A percentile compares a stretch with the other conserved stretches of the same genome.
Evolutionary conservation across 2,329 filamentous ascomycete genomes (phyloP).

Genomic region (Colletotrichum viniferum): DNA sequence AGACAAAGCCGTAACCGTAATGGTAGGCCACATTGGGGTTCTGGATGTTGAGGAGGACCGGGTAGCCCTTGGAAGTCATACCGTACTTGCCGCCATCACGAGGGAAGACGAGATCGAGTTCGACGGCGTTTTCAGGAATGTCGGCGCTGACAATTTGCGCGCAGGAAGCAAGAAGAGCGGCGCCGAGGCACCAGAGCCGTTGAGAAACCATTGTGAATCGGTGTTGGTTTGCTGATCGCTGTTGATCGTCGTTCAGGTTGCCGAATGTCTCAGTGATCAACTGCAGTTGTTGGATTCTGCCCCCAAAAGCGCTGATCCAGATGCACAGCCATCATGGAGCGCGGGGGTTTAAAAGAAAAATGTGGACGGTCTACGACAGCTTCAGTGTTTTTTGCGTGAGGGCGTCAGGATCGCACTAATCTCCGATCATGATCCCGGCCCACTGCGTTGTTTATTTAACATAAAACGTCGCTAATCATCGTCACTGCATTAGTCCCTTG

Average conservation of each 20-base stretch:
- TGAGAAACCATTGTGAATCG: constrained; percentile 8
- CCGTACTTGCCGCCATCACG: constrained; percentile 15
- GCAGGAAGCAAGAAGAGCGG: constrained; percentile 6
- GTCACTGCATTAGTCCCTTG: constrained; percentile 10
- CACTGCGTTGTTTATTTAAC: constrained; percentile 7
- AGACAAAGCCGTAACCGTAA: constrained; percentile 18
- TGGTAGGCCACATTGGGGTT: constrained; percentile 20
- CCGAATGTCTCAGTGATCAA: background rate
- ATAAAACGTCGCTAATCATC: constrained; percentile 19
- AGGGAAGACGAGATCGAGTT: constrained; percentile 21
- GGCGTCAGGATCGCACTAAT: constrained; percentile 10
- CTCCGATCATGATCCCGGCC: constrained; percentile 14
- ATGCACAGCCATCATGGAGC: background rate
- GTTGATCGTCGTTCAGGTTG: background rate
- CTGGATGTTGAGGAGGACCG: constrained; percentile 18
- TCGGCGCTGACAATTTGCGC: constrained; percentile 2
- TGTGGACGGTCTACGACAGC: background rate
- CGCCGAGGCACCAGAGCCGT: background rate
- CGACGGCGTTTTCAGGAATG: constrained; percentile 17
- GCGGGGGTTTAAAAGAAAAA: constrained; percentile 2
- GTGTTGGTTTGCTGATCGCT: background rate
- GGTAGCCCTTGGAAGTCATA: constrained; percentile 13
- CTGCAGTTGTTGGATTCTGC: background rate
- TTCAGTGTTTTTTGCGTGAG: background rate
- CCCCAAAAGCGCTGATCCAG: constrained; percentile 1